Base-by-base conservation (phyloP, 2,329 filamentous ascomycete genomes). In the Trichoderma atroviride region DNA sequence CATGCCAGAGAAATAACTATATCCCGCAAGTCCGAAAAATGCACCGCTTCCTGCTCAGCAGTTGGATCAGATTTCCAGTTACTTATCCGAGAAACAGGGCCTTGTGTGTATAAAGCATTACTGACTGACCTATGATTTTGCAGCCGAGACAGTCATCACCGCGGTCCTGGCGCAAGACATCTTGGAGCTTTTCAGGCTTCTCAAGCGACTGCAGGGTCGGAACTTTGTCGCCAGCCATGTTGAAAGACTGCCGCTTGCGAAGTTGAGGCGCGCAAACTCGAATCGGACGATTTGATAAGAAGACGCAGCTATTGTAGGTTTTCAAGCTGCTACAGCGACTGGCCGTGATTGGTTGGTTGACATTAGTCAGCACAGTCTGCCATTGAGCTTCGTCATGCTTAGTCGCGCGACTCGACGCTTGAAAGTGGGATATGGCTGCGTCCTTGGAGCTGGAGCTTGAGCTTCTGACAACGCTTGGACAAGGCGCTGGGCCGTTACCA, bases 1-100 rank as follows among this genome's bases (percentile, higher is more conserved):
- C 79, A 89, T 91, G 69, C 92, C 92, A 3, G 91, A 92, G 71
- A 89, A 83, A 80, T 94, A 94, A 79, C 89, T 94, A 80, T 94
- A 96, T 1, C 85, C 89, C 4, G 89, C 92, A 19, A 95, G 87
- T 1, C 91, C 91, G 68, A 93, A 83, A 72, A 96, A 93, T 0
- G 92, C 91, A 50, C 89, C 86, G 75, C 91, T 90, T 56, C 92
- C 92, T 94, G 74, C 68, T 27, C 14, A 29, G 43, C 27, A 55
- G 24, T 64, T 29, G 35, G 60, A 29, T 64, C 31, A 40, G 60
- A 29, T 29, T 16, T 33, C 33, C 19, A 6, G 9, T 24, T 29
- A 11, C 24, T 16, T 37, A n/a, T 6, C 2, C 14, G 35, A 53
- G 40, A 22, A 22, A 16, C 3, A 24, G 60, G 68, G 52, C 29